phyloP scores from a whole-genome alignment of 2,329 filamentous ascomycete species.

The Scedosporium dehoogii region DNA sequence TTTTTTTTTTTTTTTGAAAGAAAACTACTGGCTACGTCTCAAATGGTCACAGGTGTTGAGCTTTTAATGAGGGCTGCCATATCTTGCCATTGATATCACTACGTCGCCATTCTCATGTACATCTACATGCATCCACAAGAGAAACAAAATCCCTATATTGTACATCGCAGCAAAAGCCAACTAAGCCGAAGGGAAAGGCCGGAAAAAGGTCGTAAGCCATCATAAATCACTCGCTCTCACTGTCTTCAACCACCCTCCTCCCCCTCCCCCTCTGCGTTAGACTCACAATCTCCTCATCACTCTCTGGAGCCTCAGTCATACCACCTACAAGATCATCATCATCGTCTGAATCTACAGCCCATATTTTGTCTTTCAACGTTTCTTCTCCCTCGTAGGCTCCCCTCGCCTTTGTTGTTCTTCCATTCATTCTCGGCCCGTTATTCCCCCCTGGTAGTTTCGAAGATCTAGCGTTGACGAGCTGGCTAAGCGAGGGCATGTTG shows the following conservation, averaged over 20 bases:
- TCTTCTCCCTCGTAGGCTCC: neutral
- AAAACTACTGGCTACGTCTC: no score
- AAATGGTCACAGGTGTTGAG: no score
- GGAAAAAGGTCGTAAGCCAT: neutral
- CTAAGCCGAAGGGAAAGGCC: neutral
- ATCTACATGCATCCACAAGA: no score
- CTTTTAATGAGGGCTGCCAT: no score
- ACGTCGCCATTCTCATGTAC: no score
- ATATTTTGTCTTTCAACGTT: neutral
- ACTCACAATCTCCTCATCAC: neutral
- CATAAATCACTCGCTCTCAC: conserved; percentile 1
- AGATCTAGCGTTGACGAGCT: neutral
- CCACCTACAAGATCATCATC: neutral
- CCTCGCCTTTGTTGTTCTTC: neutral
- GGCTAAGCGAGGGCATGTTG: conserved; percentile 5
- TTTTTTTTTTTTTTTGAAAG: no score
- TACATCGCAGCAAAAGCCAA: neutral
- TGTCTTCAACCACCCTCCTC: conserved; percentile 3
- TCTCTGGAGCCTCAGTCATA: neutral
- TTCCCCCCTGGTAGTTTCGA: neutral
- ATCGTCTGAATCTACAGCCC: conserved; percentile 2
- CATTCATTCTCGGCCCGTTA: neutral
- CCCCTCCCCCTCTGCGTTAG: conserved; percentile 4
- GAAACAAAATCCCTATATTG: no score
- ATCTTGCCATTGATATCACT: no score